Evolutionary conservation across 106 monocot genomes (phyloP).

Genomic region (Allium sativum): DNA sequence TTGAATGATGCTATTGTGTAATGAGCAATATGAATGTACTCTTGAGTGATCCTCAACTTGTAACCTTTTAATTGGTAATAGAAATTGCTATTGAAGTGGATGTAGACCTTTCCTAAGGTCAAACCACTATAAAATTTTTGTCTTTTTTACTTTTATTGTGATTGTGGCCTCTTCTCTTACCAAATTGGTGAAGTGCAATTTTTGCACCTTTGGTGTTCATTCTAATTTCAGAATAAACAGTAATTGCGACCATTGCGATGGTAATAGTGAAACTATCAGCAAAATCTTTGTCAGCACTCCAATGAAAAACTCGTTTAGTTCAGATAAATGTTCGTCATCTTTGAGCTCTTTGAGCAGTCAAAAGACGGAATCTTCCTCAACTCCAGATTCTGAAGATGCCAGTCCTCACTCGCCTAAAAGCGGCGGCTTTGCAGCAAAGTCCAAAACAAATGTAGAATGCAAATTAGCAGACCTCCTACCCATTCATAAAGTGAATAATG

Average conservation of each 20-base stretch:
- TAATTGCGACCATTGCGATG: slow-evolving; percentile 5
- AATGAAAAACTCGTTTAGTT: slow-evolving; percentile 32
- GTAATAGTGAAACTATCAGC: slow-evolving; percentile 6
- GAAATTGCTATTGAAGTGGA: too few relatives aligned
- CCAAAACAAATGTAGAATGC: slow-evolving; percentile 7
- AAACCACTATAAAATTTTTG: too few relatives aligned
- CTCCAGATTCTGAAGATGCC: slow-evolving; percentile 78
- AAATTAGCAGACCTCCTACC: slow-evolving; percentile 8
- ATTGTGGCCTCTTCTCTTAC: too few relatives aligned
- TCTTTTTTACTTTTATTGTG: too few relatives aligned
- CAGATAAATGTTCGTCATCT: slow-evolving; percentile 62
- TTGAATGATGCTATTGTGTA: too few relatives aligned
- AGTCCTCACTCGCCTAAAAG: slow-evolving; percentile 38
- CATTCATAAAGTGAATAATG: slow-evolving; percentile 16
- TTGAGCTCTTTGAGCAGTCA: slow-evolving; percentile 43
- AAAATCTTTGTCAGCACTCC: slow-evolving; percentile 23
- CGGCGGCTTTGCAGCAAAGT: slow-evolving; percentile 5
- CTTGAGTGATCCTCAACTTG: too few relatives aligned
- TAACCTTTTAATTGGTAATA: too few relatives aligned
- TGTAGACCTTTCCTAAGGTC: too few relatives aligned
- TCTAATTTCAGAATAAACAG: too few relatives aligned
- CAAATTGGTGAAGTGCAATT: too few relatives aligned
- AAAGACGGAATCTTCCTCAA: slow-evolving; percentile 56
- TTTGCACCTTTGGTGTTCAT: too few relatives aligned
- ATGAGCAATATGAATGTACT: too few relatives aligned